Percentiles rank a stretch among this genome's conserved stretches.
Evolutionary conservation across 176 grass and related monocot genomes (phyloP).

Genomic region (Triticum monococcum): DNA sequence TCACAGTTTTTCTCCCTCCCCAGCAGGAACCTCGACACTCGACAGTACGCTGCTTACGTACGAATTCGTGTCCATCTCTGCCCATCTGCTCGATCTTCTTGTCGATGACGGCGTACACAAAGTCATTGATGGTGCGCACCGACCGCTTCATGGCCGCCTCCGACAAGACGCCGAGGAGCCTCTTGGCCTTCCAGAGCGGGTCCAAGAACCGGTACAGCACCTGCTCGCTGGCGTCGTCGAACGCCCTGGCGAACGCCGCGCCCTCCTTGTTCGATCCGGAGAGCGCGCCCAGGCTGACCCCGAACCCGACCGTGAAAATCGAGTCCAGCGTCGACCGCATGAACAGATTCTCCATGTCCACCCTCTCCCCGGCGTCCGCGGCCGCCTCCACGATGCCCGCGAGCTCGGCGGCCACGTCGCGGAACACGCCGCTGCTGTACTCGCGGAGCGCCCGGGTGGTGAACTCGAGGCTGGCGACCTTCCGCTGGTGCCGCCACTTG

Average conservation of each 20-base stretch:
- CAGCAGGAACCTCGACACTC: conserved; percentile 34
- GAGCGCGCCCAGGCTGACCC: conserved; percentile 45
- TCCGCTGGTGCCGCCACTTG: conserved; percentile 76
- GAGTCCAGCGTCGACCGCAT: conserved; percentile 71
- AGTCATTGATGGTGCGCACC: conserved; percentile 54
- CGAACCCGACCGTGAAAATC: conserved; percentile 65
- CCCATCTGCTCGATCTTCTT: conserved; percentile 44
- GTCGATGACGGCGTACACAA: conserved; percentile 53
- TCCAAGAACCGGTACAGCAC: conserved; percentile 52
- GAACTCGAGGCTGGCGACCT: conserved; percentile 67
- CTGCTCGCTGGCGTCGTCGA: conserved; percentile 57
- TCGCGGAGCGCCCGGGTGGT: conserved; percentile 57
- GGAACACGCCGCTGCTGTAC: conserved; percentile 65
- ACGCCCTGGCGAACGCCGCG: conserved; percentile 51
- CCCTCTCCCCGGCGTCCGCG: background rate
- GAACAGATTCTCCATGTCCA: conserved; percentile 60
- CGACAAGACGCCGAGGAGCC: conserved; percentile 44
- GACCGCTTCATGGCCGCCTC: conserved; percentile 62
- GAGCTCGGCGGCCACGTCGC: conserved; percentile 44
- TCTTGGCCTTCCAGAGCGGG: conserved; percentile 66
- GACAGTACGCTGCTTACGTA: conserved; percentile 51
- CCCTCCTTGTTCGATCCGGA: conserved; percentile 26
- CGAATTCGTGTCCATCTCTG: conserved; percentile 21
- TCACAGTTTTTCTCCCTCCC: conserved; percentile 22
- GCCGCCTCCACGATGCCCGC: conserved; percentile 31